Evolutionary conservation across 1,284 basidiomycete species (phyloP).

Genomic region (Polyporus tsugae): DNA sequence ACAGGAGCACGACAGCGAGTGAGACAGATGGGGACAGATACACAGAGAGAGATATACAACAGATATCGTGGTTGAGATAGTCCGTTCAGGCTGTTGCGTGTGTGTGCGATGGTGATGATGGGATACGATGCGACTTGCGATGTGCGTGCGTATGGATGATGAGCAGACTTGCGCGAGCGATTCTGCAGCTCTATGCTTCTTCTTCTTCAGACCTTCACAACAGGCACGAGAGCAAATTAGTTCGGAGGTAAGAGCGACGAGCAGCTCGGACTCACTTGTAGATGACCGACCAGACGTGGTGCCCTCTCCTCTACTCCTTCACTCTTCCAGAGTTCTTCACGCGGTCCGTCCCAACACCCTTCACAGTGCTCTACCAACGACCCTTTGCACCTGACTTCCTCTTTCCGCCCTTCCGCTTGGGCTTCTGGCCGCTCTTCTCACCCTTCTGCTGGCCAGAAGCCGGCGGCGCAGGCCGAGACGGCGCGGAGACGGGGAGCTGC

Average conservation of each 20-base stretch:
- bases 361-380: background rate
- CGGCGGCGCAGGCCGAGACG: constrained; percentile 5
- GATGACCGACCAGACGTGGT: background rate
- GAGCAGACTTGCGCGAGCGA: background rate
- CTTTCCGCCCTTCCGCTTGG: constrained; percentile 23
- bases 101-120: constrained; percentile 3
- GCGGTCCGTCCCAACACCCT: background rate
- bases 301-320: constrained; percentile 2
- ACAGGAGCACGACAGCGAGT: background rate
- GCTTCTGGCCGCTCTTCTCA: constrained; percentile 15
- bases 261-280: background rate
- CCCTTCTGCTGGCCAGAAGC: constrained; percentile 14
- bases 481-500: constrained; percentile 7
- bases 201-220: constrained; percentile 3
- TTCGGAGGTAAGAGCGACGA: background rate
- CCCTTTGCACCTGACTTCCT: constrained; percentile 17
- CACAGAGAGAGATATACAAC: constrained; percentile 3
- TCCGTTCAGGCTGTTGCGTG: constrained; percentile 5
- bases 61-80: constrained; percentile 4
- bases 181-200: background rate
- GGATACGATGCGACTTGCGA: background rate
- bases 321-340: background rate
- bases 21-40: constrained; percentile 10
- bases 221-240: constrained; percentile 2
- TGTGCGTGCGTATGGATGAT: constrained; percentile 3